Conservation (phyloP, 2,329 filamentous ascomycete genomes). For the Colletotrichum caudatum region DNA sequence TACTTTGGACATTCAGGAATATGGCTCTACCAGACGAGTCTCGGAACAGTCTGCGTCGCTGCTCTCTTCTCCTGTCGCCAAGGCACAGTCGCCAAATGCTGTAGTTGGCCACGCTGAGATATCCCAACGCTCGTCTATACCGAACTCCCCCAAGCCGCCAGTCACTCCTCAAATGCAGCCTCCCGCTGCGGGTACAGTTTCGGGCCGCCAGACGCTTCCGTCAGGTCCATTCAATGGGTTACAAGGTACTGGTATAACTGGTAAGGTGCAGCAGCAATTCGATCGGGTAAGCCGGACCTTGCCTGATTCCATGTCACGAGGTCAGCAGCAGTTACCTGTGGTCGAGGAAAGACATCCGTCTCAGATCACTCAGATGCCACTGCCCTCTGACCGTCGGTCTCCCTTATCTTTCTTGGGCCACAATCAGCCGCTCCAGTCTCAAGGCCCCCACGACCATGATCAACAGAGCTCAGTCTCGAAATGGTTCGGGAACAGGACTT, state of each 20-base stretch:
- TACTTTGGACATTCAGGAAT: slow-evolving; percentile 8
- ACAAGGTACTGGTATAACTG: not conserved
- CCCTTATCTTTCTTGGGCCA: slow-evolving; percentile 4
- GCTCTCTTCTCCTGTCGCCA: slow-evolving; percentile 1
- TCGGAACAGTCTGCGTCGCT: slow-evolving; percentile 14
- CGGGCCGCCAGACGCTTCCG: not conserved
- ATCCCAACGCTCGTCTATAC: slow-evolving; percentile 19
- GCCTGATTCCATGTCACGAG: not conserved
- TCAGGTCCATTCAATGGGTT: not conserved
- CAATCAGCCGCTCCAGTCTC: slow-evolving; percentile 1
- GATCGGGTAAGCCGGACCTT: not conserved
- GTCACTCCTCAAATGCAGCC: slow-evolving; percentile 16
- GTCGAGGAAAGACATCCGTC: not conserved
- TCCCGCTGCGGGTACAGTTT: not conserved
- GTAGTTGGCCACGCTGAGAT: not conserved
- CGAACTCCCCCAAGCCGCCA: slow-evolving; percentile 10
- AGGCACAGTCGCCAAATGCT: slow-evolving; percentile 8
- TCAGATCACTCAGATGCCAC: not conserved
- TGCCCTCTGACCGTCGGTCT: slow-evolving; percentile 1
- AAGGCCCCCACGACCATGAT: not conserved
- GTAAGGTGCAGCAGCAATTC: not conserved
- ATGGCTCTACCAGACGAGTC: not conserved
- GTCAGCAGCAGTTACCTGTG: not conserved
- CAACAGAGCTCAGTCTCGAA: slow-evolving; percentile 32
- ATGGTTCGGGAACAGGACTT: slow-evolving; percentile 40